A percentile compares a stretch with the other conserved stretches of the same genome.
These are phyloP conservation scores for Takakia lepidozioides DNA, from an alignment of 225 moss, liverwort and hornwort species.

Conservation along the genomic window DNA sequence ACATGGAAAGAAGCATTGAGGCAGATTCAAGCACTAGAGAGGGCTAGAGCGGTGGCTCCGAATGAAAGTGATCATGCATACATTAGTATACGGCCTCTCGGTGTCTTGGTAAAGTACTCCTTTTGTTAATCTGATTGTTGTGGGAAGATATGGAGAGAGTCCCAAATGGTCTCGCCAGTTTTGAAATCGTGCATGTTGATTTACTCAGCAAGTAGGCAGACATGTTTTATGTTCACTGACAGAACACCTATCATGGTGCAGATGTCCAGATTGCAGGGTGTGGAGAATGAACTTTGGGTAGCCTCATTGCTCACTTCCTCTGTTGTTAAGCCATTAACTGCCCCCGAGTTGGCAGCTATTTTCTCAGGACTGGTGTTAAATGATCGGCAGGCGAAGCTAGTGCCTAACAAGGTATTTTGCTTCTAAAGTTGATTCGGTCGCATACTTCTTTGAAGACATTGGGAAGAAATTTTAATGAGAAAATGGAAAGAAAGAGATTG, in stretches of 20 bases:
- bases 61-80: not conserved
- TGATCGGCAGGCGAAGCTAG: not conserved
- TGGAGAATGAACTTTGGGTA: conserved; percentile 32
- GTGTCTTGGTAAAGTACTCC: conserved; percentile 16
- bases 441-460: too few relatives aligned
- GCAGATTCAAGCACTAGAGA: conserved; percentile 15
- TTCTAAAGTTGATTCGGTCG: too few relatives aligned
- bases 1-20: conserved; percentile 15
- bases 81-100: conserved; percentile 22
- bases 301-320: conserved; percentile 16
- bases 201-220: not conserved
- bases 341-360: conserved; percentile 23
- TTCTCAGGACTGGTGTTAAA: conserved; percentile 20
- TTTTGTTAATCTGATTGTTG: not conserved
- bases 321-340: conserved; percentile 25
- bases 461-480: too few relatives aligned
- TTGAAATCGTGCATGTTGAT: too few relatives aligned
- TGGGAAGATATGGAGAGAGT: not conserved
- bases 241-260: conserved; percentile 2
- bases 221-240: not conserved
- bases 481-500: too few relatives aligned
- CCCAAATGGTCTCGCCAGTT: not conserved
- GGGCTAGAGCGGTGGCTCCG: conserved; percentile 18
- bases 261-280: conserved; percentile 24
- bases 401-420: too few relatives aligned